Evolutionary conservation across 75 land plant species (phyloP), one percentile per base, ranked within the genome.

Genomic region (Chamaecyparis obtusa): DNA sequence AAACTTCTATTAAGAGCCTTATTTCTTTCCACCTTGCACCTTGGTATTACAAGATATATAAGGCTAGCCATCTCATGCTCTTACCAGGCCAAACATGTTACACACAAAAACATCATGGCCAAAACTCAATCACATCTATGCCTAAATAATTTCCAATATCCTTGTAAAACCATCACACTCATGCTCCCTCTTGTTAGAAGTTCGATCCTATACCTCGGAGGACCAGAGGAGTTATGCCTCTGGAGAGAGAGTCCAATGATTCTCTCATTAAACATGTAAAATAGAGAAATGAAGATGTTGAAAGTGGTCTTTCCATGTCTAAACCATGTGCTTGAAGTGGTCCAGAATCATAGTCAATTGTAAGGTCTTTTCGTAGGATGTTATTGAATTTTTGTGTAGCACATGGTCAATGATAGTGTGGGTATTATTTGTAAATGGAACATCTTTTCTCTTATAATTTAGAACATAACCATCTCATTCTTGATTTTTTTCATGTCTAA

Each of bases 141-240:
- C 56, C 77, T 56, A 54, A 84, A 84, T 72, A 86, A 46, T 71
- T 87, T 83, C 87, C 88, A 78, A 75, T 16, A 17, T 64, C 60
- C 83, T 87, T 19, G 91, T 76, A 60, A 86, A 88, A 35, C 92
- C 96, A 84, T 92, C 36, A 94, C 97, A 79, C 97, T 96, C 91
- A 91, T 90, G 43, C 94, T 94, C 11, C 91, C 94, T 55, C 75
- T 49, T 49, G 67, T 83, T 24, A 74, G 51, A 69, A 44, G 85
- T 69, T 87, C 84, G 77, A 93, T 88, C 88, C 91, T 91, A 67
- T 88, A 89, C 72, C 91, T 93, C 80, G 94, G 80, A 11, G 97
- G 96, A 41, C 96, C 96, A 16, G 95, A 94, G 51, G 86, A 83
- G 88, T 89, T 94, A 51, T 88, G 88, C 85, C 91, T 79, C 24